Conservation (phyloP, 108 stramenopile species). For the Fistulifera solaris region DNA sequence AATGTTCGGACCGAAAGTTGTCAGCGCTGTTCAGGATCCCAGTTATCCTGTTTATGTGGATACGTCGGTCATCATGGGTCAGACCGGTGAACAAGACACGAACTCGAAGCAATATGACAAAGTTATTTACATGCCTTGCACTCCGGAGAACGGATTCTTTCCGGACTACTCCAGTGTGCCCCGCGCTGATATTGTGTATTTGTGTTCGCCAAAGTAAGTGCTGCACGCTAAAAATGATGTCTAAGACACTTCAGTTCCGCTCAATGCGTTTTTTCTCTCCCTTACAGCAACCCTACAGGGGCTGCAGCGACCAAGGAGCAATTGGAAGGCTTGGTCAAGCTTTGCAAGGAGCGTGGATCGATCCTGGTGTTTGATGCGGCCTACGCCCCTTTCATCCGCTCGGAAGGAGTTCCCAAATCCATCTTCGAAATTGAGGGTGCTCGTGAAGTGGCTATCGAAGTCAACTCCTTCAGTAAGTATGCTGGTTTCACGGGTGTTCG, state of each 20-base stretch:
- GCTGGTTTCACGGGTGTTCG: constrained; percentile 98
- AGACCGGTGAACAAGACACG: constrained; percentile 81
- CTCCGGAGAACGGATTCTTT: constrained; percentile 89
- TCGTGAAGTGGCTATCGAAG: constrained; percentile 89
- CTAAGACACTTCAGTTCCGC: neutral
- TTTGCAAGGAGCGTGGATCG: constrained; percentile 86
- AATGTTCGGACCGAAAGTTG: constrained; percentile 90
- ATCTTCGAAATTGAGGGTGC: constrained; percentile 97
- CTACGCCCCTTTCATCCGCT: constrained; percentile 95
- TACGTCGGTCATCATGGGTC: constrained; percentile 91
- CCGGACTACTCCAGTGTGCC: constrained; percentile 81
- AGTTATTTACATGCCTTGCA: constrained; percentile 97
- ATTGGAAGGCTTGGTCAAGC: constrained; percentile 77
- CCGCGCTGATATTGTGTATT: constrained; percentile 92
- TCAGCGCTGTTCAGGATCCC: constrained; percentile 92
- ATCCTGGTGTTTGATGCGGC: constrained; percentile 96
- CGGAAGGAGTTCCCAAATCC: constrained; percentile 85
- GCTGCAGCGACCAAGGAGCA: constrained; percentile 90
- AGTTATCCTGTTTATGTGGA: constrained; percentile 97
- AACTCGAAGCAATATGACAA: constrained; percentile 89
- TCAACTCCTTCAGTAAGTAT: constrained; percentile 89
- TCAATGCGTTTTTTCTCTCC: neutral
- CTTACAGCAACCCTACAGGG: constrained; percentile 93
- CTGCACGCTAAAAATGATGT: neutral
- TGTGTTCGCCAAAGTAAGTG: constrained; percentile 89